These are phyloP conservation scores for Pancytospora philotis DNA, from an alignment of 371 early-diverging fungal species.

Conservation along the genomic window DNA sequence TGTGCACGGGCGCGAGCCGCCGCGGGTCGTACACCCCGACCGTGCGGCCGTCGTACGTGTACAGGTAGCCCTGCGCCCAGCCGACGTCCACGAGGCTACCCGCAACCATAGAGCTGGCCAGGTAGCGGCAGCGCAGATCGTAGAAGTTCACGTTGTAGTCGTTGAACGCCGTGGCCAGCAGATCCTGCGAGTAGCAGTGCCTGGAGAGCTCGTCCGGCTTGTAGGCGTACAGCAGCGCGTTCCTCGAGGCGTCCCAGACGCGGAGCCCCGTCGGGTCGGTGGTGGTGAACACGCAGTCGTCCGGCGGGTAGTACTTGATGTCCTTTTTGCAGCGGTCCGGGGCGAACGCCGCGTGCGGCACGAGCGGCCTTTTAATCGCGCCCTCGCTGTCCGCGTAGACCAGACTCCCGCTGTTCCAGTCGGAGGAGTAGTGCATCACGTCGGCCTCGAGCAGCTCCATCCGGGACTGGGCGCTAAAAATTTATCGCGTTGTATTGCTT, in stretches of 20 bases:
- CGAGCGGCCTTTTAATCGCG: background rate
- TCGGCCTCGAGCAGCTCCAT: background rate
- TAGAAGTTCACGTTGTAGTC: constrained; percentile 5
- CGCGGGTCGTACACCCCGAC: background rate
- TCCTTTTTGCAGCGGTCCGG: background rate
- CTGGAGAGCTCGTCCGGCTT: background rate
- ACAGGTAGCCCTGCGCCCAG: background rate
- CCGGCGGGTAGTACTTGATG: background rate
- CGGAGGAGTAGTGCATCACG: background rate
- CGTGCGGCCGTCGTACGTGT: background rate
- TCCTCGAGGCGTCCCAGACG: background rate
- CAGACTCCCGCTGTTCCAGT: background rate
- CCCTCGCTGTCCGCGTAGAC: background rate
- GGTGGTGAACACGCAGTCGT: constrained; percentile 1
- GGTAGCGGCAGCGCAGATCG: constrained; percentile 3
- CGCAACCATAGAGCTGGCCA: background rate
- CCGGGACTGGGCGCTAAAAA: too few relatives aligned
- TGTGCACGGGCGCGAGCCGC: background rate
- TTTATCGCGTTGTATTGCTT: too few relatives aligned
- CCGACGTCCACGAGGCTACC: background rate
- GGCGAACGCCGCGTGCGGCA: background rate
- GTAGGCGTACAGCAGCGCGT: background rate
- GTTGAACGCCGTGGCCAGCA: background rate
- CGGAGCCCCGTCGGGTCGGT: background rate
- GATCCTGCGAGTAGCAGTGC: background rate